These are phyloP conservation scores for Hypomyces rosellus DNA, from an alignment of 2,329 filamentous ascomycete genomes.

Conservation along the genomic window DNA sequence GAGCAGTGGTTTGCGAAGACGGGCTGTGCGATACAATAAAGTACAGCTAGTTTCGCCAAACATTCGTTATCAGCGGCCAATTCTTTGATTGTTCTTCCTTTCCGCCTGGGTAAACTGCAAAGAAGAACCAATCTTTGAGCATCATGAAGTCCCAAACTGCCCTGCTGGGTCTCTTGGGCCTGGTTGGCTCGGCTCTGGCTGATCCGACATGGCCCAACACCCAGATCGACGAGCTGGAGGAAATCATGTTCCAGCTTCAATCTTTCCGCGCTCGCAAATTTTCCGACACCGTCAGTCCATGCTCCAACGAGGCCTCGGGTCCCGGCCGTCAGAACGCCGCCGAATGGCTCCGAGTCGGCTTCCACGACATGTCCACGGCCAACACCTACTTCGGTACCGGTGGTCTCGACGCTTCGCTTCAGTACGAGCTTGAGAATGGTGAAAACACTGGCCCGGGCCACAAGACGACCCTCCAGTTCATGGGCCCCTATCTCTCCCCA, in stretches of 20 bases:
- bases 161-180: slow-evolving; percentile 31
- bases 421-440: slow-evolving; percentile 49
- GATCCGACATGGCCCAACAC: slow-evolving; percentile 57
- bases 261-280: slow-evolving; percentile 51
- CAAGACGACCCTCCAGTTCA: slow-evolving; percentile 45
- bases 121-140: neutral
- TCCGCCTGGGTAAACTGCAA: neutral
- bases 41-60: too few relatives aligned
- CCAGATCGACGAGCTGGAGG: slow-evolving; percentile 54
- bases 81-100: neutral
- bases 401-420: slow-evolving; percentile 54
- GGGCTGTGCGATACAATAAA: too few relatives aligned
- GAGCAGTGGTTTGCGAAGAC: neutral
- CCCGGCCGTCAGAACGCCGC: slow-evolving; percentile 52
- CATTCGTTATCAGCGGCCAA: too few relatives aligned
- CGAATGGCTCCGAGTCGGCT: slow-evolving; percentile 55
- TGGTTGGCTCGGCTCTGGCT: slow-evolving; percentile 30
- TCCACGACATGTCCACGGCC: slow-evolving; percentile 56
- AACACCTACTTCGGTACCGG: slow-evolving; percentile 42
- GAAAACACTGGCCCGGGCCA: slow-evolving; percentile 55
- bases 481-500: slow-evolving; percentile 46
- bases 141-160: slow-evolving; percentile 18
- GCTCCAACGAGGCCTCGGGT: slow-evolving; percentile 45
- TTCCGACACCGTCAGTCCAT: slow-evolving; percentile 50
- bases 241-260: slow-evolving; percentile 54